Conservation (phyloP, 164 flowering plant species). For the Kalanchoe fedtschenkoi region DNA sequence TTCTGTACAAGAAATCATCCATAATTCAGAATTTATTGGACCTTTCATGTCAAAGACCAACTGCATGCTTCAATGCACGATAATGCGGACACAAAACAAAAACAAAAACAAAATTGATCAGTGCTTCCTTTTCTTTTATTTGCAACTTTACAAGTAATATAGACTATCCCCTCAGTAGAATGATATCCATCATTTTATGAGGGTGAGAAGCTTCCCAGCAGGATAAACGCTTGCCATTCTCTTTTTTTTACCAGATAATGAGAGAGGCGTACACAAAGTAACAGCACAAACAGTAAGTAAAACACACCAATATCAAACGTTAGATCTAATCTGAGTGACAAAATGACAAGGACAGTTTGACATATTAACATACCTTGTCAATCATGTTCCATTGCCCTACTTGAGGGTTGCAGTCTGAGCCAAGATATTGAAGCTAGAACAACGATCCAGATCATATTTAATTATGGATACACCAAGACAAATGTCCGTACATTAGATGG, state of each 20-base stretch:
- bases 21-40: not conserved
- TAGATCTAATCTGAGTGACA: too few relatives aligned
- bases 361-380: slow-evolving; percentile 33
- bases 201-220: too few relatives aligned
- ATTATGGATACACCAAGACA: too few relatives aligned
- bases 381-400: slow-evolving; percentile 97
- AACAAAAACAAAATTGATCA: not conserved
- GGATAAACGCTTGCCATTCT: too few relatives aligned
- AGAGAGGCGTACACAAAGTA: too few relatives aligned
- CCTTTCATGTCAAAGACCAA: not conserved
- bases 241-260: too few relatives aligned
- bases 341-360: not conserved
- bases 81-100: not conserved
- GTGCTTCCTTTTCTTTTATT: too few relatives aligned
- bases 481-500: not conserved
- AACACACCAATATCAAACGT: too few relatives aligned
- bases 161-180: too few relatives aligned
- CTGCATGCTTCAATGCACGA: not conserved
- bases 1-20: slow-evolving; percentile 27
- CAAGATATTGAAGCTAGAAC: slow-evolving; percentile 59
- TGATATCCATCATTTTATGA: too few relatives aligned
- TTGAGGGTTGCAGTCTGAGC: slow-evolving; percentile 32
- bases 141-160: too few relatives aligned
- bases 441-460: not conserved
- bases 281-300: too few relatives aligned